Percentiles rank a stretch among this genome's conserved stretches.
These are phyloP conservation scores for Juglanconis oblonga DNA, from an alignment of 2,329 filamentous ascomycete genomes.

Conservation along the genomic window DNA sequence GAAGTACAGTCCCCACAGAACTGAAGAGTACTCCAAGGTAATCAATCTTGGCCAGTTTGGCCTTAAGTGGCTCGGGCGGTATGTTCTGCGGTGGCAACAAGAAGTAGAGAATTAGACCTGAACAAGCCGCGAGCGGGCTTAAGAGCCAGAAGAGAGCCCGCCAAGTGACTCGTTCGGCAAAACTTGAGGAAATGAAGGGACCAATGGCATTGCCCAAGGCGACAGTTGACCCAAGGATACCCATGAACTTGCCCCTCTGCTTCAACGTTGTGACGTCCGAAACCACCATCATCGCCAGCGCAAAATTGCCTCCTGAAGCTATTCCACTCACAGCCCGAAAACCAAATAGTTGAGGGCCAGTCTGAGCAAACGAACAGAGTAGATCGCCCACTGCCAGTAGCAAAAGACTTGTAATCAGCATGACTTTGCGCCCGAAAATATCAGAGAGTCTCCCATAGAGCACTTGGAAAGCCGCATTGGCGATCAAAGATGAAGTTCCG, in stretches of 20 bases:
- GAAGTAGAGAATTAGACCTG: slow-evolving; percentile 38
- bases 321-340: slow-evolving; percentile 60
- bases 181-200: slow-evolving; percentile 40
- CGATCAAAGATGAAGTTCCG: slow-evolving; percentile 50
- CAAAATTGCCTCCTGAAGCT: slow-evolving; percentile 59
- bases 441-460: slow-evolving; percentile 62
- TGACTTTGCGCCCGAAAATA: slow-evolving; percentile 57
- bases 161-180: slow-evolving; percentile 38
- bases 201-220: slow-evolving; percentile 41
- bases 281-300: slow-evolving; percentile 59
- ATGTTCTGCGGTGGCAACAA: slow-evolving; percentile 50
- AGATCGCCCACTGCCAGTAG: slow-evolving; percentile 56
- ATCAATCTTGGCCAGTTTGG: slow-evolving; percentile 55
- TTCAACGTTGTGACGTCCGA: slow-evolving; percentile 58
- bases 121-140: slow-evolving; percentile 43
- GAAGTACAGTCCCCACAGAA: slow-evolving; percentile 53
- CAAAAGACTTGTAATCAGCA: slow-evolving; percentile 51
- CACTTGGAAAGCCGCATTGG: slow-evolving; percentile 62
- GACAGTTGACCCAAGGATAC: slow-evolving; percentile 38
- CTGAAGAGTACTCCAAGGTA: slow-evolving; percentile 54
- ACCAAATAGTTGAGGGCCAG: slow-evolving; percentile 56
- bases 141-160: slow-evolving; percentile 47
- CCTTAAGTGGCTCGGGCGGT: slow-evolving; percentile 35
- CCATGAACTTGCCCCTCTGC: slow-evolving; percentile 55
- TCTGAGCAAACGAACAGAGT: slow-evolving; percentile 55